A percentile compares a stretch with the other conserved stretches of the same genome.
phyloP scores from a whole-genome alignment of 1,139 yeast species.

The Protomyces pachydermus region DNA sequence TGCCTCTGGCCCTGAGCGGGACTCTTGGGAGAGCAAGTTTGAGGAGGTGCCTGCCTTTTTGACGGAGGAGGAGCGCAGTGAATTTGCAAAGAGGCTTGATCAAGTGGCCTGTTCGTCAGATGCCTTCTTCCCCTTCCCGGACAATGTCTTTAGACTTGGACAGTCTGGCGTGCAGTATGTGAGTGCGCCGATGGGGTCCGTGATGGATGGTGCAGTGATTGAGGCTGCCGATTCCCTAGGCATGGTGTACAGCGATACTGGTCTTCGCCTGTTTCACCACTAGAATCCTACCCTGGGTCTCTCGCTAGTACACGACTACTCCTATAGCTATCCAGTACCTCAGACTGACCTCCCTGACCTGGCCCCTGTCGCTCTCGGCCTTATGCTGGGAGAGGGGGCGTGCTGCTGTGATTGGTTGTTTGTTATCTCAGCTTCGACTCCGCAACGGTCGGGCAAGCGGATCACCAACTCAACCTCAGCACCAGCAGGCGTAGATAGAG shows the following conservation, averaged over 20 bases:
- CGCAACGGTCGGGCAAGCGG: too few species aligned
- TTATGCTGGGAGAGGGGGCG: too few species aligned
- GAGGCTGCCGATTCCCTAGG: slow-evolving; percentile 89
- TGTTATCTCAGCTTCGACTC: too few species aligned
- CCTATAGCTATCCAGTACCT: too few species aligned
- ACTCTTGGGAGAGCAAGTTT: slow-evolving; percentile 86
- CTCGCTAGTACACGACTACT: too few species aligned
- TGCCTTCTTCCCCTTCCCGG: slow-evolving; percentile 99
- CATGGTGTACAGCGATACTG: slow-evolving; percentile 87
- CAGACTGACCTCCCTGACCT: too few species aligned
- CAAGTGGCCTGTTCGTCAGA: slow-evolving; percentile 92
- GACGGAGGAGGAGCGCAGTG: slow-evolving; percentile 74
- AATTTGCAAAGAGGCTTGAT: slow-evolving; percentile 73
- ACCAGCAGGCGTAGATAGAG: too few species aligned
- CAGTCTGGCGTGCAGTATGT: slow-evolving; percentile 91
- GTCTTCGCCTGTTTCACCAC: slow-evolving; percentile 97
- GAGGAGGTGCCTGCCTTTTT: slow-evolving; percentile 77
- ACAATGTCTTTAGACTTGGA: slow-evolving; percentile 94
- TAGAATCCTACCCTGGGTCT: slow-evolving; percentile 37
- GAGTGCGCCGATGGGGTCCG: slow-evolving; percentile 97
- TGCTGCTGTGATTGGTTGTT: too few species aligned
- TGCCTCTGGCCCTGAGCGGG: slow-evolving; percentile 82
- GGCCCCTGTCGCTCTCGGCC: too few species aligned
- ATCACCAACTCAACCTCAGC: too few species aligned
- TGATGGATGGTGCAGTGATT: slow-evolving; percentile 94